Evolutionary conservation across 805 yeast species (phyloP), one percentile per base, ranked within the genome.

Genomic region (Saccharomyces kudriavzevii): DNA sequence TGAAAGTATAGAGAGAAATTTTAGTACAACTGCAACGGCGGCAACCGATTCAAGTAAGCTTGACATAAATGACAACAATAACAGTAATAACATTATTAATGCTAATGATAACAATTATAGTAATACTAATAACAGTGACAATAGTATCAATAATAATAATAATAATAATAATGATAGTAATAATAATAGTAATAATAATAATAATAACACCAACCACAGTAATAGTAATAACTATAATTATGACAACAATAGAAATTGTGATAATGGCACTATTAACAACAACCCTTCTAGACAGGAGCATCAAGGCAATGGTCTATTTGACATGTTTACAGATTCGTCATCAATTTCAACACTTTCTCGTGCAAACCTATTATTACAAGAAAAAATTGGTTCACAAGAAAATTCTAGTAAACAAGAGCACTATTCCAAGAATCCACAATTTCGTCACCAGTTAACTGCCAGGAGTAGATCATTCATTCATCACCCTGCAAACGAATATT

Each of bases 281-380:
- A 35, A 35, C 43, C 1, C 11, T 17, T 17, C 43, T 17, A 35
- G 22, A 35, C 43, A 35, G 17, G 43, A 30, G 29, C 46, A 14
- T 8, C n/a, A 49, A 1, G 66, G 70, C 5, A 70, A 65, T 53
- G 79, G 79, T 1, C 61, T 74, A 20, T 55, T 76, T 47, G 80
- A 76, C 56, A 63, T 73, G 53, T 72, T 75, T 48, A 56, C 70
- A 17, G 68, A 68, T 50, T 58, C 68, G 1, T 59, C 70, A 5
- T 56, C 65, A 5, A 56, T 60, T 13, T 58, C 64, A 10, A 57
- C 62, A 4, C 50, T 61, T 45, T 58, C 66, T 14, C 60, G 56
- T 46, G 59, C 62, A 17, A 52, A 57, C 31, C 46, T 51, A 49
- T 50, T 59, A 30, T 46, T 57, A 54, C 60, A 60, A 48, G 61